A percentile compares a stretch with the other conserved stretches of the same genome.
These are phyloP conservation scores for Myxozyma lipomycoides DNA, from an alignment of 805 yeast species.

Conservation along the genomic window DNA sequence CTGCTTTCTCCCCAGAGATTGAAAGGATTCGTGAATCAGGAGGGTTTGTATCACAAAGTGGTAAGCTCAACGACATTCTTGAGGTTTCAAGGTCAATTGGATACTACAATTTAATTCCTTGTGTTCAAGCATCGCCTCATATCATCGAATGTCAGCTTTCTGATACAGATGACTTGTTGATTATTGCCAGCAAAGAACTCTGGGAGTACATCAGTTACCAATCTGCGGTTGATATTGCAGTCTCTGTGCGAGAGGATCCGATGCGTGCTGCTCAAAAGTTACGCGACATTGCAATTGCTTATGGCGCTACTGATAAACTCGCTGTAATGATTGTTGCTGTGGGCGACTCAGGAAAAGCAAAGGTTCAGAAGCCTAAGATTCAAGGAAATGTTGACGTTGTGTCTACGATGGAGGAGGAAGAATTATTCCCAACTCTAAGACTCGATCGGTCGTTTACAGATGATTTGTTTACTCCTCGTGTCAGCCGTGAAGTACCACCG, in stretches of 20 bases:
- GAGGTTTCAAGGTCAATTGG: constrained; percentile 91
- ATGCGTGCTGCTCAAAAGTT: constrained; percentile 88
- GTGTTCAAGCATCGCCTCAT: constrained; percentile 83
- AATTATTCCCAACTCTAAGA: constrained; percentile 35
- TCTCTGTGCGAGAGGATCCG: constrained; percentile 77
- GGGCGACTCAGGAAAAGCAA: constrained; percentile 29
- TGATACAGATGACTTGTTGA: constrained; percentile 74
- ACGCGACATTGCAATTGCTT: constrained; percentile 90
- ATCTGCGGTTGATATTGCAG: constrained; percentile 83
- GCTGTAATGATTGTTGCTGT: constrained; percentile 74
- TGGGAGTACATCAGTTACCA: constrained; percentile 85
- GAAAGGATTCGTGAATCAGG: constrained; percentile 83
- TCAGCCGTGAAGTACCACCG: constrained; percentile 69
- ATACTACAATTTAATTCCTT: constrained; percentile 78
- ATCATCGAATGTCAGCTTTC: constrained; percentile 58
- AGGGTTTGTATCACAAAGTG: constrained; percentile 82
- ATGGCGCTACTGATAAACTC: constrained; percentile 76
- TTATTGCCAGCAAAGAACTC: constrained; percentile 74
- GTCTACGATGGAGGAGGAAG: constrained; percentile 33
- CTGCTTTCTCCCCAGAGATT: constrained; percentile 72
- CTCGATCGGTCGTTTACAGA: constrained; percentile 40
- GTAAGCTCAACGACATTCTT: constrained; percentile 76
- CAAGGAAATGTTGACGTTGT: constrained; percentile 19
- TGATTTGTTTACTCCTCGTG: constrained; percentile 15
- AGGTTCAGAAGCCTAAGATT: constrained; percentile 8